Percentiles rank a stretch among this genome's conserved stretches.
Evolutionary conservation across 2,329 filamentous ascomycete genomes (phyloP).

Genomic region (Trichophyton verrucosum): DNA sequence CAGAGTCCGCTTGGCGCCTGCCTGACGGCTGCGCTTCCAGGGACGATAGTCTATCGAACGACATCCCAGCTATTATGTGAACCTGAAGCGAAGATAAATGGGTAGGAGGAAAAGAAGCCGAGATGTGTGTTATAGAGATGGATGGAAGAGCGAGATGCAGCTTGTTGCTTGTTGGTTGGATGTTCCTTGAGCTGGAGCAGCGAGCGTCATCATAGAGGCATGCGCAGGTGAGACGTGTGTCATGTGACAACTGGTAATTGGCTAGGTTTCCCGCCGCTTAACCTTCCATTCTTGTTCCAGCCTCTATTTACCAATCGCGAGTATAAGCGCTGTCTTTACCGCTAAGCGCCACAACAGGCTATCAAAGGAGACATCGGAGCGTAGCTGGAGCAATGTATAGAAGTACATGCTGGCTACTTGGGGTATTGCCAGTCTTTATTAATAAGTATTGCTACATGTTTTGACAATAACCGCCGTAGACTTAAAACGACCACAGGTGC

Average conservation of each 20-base stretch:
- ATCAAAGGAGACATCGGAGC: background rate
- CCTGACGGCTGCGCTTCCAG: slow-evolving; percentile 66
- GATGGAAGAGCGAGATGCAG: background rate
- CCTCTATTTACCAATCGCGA: background rate
- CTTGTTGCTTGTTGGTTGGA: background rate
- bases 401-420: background rate
- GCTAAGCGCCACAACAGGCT: background rate
- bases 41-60: slow-evolving; percentile 74
- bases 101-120: background rate
- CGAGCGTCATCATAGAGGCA: background rate
- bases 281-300: background rate
- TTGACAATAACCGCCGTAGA: too few species aligned
- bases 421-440: too few species aligned
- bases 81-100: background rate
- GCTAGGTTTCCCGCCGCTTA: background rate
- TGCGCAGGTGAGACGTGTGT: background rate
- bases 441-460: too few species aligned
- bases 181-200: background rate
- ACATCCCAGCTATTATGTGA: slow-evolving; percentile 48
- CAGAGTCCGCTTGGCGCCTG: slow-evolving; percentile 55
- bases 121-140: background rate
- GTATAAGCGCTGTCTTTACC: background rate
- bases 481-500: too few species aligned
- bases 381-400: background rate
- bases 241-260: background rate